These are phyloP conservation scores for Dactylonectria estremocensis DNA, from an alignment of 2,329 filamentous ascomycete species.

Conservation along the genomic window DNA sequence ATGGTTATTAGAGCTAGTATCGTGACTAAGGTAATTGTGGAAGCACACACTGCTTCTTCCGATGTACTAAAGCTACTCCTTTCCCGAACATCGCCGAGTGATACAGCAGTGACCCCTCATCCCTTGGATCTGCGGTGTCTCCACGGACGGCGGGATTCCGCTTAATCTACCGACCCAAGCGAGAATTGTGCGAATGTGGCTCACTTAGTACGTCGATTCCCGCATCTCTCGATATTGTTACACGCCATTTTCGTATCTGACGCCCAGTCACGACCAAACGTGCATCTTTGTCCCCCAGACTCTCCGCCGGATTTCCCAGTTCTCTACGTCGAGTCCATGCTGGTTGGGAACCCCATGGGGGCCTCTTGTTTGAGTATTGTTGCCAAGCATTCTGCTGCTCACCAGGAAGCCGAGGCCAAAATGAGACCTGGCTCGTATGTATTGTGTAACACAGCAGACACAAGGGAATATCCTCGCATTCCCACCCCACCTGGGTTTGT, in stretches of 20 bases:
- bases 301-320: constrained; percentile 1
- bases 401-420: constrained; percentile 6
- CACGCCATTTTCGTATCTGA: constrained; percentile 1
- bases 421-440: constrained; percentile 7
- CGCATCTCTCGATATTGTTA: not conserved
- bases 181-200: not conserved
- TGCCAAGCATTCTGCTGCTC: not conserved
- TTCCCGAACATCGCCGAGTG: not conserved
- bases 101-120: not conserved
- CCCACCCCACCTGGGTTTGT: constrained; percentile 7
- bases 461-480: constrained; percentile 6
- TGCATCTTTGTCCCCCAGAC: constrained; percentile 4
- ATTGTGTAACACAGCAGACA: not conserved
- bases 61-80: not conserved
- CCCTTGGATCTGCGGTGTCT: not conserved
- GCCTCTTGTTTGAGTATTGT: not conserved
- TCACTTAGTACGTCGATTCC: not conserved
- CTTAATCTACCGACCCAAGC: not conserved
- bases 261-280: not conserved
- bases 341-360: constrained; percentile 6
- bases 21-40: too few species aligned
- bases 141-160: not conserved
- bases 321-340: constrained; percentile 12
- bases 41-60: too few species aligned
- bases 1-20: too few species aligned